phyloP scores from a whole-genome alignment of 345 rosid species.

The Dimocarpus longan region DNA sequence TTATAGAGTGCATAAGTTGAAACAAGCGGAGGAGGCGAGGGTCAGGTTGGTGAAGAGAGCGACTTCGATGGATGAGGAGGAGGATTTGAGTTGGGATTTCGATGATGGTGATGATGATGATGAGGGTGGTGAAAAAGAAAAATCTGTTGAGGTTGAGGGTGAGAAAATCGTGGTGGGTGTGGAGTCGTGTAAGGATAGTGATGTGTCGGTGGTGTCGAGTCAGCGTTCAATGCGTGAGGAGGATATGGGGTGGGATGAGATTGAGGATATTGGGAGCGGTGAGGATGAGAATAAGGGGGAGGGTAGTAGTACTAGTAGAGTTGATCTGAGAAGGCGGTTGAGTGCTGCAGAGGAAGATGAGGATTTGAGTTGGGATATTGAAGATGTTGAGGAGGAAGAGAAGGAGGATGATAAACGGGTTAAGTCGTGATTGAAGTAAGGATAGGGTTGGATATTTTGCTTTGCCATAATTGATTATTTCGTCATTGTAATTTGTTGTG shows the following conservation, averaged over 20 bases:
- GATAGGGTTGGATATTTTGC: not conserved
- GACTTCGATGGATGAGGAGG: conserved; percentile 60
- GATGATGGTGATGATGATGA: conserved; percentile 56
- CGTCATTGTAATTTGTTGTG: conserved; percentile 11
- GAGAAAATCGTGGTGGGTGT: conserved; percentile 25
- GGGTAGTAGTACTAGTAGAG: conserved; percentile 30
- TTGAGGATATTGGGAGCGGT: conserved; percentile 61
- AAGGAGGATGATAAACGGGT: conserved; percentile 43
- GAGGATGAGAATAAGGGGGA: conserved; percentile 44
- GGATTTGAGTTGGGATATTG: conserved; percentile 85
- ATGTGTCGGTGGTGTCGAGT: conserved; percentile 63
- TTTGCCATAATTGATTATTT: conserved; percentile 1
- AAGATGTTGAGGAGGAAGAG: conserved; percentile 60
- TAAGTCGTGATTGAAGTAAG: conserved; percentile 27
- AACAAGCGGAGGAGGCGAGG: conserved; percentile 66
- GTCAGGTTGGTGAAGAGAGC: conserved; percentile 66
- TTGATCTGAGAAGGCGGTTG: conserved; percentile 52
- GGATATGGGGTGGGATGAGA: conserved; percentile 84
- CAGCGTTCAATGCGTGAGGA: conserved; percentile 58
- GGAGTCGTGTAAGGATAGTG: conserved; percentile 61
- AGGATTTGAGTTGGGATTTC: conserved; percentile 81
- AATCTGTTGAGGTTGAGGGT: not conserved
- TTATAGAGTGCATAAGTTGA: conserved; percentile 53
- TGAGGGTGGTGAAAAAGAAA: conserved; percentile 19
- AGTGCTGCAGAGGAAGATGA: conserved; percentile 62